Evolutionary conservation across 805 yeast species (phyloP).

Genomic region (Teunomyces tritomae): DNA sequence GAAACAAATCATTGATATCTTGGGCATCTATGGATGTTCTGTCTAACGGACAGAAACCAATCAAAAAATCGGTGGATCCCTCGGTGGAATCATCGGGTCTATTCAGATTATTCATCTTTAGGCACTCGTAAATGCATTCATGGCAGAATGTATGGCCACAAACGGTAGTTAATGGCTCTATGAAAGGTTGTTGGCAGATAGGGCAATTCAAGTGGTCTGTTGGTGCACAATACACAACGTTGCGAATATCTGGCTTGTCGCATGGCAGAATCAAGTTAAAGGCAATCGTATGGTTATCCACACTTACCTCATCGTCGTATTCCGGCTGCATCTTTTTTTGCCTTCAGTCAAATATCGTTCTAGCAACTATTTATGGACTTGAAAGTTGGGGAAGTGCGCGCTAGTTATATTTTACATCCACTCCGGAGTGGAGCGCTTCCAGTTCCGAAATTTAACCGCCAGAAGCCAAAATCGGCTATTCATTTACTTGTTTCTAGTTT

Average conservation of each 20-base stretch:
- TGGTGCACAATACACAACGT: constrained; percentile 25
- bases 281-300: constrained; percentile 11
- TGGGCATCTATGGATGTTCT: constrained; percentile 44
- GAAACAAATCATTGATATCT: constrained; percentile 34
- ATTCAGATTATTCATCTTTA: constrained; percentile 27
- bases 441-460: neutral
- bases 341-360: neutral
- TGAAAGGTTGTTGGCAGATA: constrained; percentile 64
- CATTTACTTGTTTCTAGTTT: neutral
- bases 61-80: constrained; percentile 6
- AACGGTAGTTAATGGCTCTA: constrained; percentile 57
- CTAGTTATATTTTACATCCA: neutral
- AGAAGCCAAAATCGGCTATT: neutral
- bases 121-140: constrained; percentile 15
- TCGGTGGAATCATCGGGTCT: neutral
- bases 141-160: constrained; percentile 17
- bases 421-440: neutral
- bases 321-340: neutral
- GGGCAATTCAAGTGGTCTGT: constrained; percentile 48
- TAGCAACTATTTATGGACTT: neutral
- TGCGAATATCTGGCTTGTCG: constrained; percentile 28
- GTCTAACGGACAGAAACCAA: constrained; percentile 57
- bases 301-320: constrained; percentile 5
- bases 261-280: constrained; percentile 13
- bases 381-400: neutral